These are phyloP conservation scores for Phytophthora lateralis DNA, from an alignment of 352 stramenopile genomes.

Conservation along the genomic window DNA sequence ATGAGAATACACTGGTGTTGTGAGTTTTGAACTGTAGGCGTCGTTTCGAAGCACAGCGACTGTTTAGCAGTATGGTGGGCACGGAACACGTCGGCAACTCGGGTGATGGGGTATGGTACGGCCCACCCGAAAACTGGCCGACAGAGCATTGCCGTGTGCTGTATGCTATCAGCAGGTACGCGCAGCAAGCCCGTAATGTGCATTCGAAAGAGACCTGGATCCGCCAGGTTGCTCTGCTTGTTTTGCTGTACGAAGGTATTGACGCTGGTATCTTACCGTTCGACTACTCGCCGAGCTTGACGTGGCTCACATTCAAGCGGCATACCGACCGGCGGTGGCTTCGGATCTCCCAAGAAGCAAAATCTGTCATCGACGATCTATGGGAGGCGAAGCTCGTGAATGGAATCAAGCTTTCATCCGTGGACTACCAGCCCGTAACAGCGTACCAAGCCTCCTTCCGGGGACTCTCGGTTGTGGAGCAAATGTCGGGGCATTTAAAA, in stretches of 20 bases:
- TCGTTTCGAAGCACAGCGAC: slow-evolving; percentile 26
- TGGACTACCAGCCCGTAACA: slow-evolving; percentile 95
- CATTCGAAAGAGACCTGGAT: slow-evolving; percentile 94
- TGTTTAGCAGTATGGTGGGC: slow-evolving; percentile 7
- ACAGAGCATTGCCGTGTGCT: slow-evolving; percentile 96
- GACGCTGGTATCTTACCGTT: slow-evolving; percentile 93
- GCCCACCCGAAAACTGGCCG: slow-evolving; percentile 64
- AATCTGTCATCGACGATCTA: slow-evolving; percentile 96
- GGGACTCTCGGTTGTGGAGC: slow-evolving; percentile 86
- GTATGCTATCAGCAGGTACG: slow-evolving; percentile 95
- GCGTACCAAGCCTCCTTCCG: slow-evolving; percentile 94
- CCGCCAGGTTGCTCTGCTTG: slow-evolving; percentile 93
- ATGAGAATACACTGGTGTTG: slow-evolving; percentile 28
- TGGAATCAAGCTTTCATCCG: slow-evolving; percentile 92
- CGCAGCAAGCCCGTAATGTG: slow-evolving; percentile 80
- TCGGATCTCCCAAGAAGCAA: slow-evolving; percentile 95
- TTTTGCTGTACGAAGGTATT: slow-evolving; percentile 97
- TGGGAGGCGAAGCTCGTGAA: slow-evolving; percentile 96
- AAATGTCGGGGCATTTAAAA: slow-evolving; percentile 85
- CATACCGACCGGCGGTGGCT: slow-evolving; percentile 84
- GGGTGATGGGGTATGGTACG: slow-evolving; percentile 57
- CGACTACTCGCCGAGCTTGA: slow-evolving; percentile 95
- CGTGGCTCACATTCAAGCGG: slow-evolving; percentile 91
- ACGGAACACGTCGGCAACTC: neutral
- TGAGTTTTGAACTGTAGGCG: slow-evolving; percentile 14